Base-by-base conservation (phyloP, 192 early-diverging fungal species). In the Rhizophagus prolifer region DNA sequence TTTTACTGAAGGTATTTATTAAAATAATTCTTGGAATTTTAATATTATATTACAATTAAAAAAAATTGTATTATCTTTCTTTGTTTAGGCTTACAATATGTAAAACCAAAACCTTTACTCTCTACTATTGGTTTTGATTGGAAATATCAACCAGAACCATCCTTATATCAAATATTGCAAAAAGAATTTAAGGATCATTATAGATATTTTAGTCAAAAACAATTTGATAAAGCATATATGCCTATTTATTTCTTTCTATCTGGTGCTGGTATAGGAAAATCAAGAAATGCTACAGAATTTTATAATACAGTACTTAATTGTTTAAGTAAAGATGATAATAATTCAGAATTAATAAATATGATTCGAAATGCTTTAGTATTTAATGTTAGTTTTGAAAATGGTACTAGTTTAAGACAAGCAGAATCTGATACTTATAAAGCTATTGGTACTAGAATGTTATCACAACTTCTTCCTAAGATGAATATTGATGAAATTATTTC, bases 371-470 rank as follows among this genome's bases (percentile, higher is more conserved):
- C 41, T 44, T 44, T 44, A 44, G 41, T 44, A 10, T 44, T 44
- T 44, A 44, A 44, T 44, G 10, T 44, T 44, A 44, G 46, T 50
- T 34, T 82, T 58, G 44, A 74, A 58, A 44, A 82, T 41, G 81
- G 61, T 47, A 76, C 64, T 30, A 81, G 75, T 14, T 72, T 58
- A 58, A 46, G 16, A 41, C 26, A 14, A 26, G 50, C 4, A 26
- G 74, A 79, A 54, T 16, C 19, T 23, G 58, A 61, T 67, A 25
- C 78, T 46, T 70, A 76, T 65, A 8, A 38, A 23, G 78, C 78
- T 60, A 46, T 82, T 76, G 81, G 60, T 23, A 79, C 26, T 62
- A 31, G 81, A 31, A 82, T 82, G 81, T 74, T 79, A 44, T 67
- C 58, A 44, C 81, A 82, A 66, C 78, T 79, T 78, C 64, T 77